Evolutionary conservation across 139 green algal genomes (phyloP).

Genomic region (Chlorella sp.): DNA sequence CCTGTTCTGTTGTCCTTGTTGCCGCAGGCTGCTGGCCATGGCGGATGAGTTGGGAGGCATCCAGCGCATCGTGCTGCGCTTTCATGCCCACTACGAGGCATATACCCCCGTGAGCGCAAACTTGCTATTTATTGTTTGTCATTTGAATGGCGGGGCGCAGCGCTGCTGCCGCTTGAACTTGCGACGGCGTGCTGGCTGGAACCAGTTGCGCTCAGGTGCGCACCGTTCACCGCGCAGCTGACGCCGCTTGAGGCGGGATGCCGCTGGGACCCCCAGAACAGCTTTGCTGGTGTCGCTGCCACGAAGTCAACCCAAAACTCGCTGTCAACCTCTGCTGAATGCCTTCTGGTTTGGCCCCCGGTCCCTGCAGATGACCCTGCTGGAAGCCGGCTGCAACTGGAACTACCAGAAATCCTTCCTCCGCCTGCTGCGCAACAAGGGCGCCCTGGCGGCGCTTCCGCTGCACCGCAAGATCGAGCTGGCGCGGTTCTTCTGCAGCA

Average conservation of each 20-base stretch:
- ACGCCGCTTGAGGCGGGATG: background rate
- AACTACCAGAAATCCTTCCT: slow-evolving; percentile 61
- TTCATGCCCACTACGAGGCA: slow-evolving; percentile 61
- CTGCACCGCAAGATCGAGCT: slow-evolving; percentile 35
- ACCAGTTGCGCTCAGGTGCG: too few relatives aligned
- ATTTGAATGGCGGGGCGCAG: too few relatives aligned
- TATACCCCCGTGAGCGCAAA: background rate
- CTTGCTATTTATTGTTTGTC: too few relatives aligned
- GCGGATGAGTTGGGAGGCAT: slow-evolving; percentile 48
- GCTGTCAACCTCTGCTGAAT: background rate
- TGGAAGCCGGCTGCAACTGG: slow-evolving; percentile 62
- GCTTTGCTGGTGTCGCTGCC: too few relatives aligned
- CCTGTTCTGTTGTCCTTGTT: too few relatives aligned
- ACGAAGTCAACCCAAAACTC: background rate
- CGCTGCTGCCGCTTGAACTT: too few relatives aligned
- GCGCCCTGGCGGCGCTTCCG: slow-evolving; percentile 40
- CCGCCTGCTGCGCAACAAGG: slow-evolving; percentile 64
- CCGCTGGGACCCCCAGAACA: too few relatives aligned
- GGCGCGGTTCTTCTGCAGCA: slow-evolving; percentile 18
- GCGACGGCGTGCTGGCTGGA: too few relatives aligned
- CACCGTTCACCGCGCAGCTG: background rate
- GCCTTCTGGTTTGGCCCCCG: background rate
- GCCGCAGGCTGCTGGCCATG: background rate
- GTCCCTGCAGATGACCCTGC: slow-evolving; percentile 45
- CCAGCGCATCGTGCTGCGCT: slow-evolving; percentile 46